These are phyloP conservation scores for Volvariella surrecta DNA, from an alignment of 1,284 basidiomycete genomes.

Conservation along the genomic window DNA sequence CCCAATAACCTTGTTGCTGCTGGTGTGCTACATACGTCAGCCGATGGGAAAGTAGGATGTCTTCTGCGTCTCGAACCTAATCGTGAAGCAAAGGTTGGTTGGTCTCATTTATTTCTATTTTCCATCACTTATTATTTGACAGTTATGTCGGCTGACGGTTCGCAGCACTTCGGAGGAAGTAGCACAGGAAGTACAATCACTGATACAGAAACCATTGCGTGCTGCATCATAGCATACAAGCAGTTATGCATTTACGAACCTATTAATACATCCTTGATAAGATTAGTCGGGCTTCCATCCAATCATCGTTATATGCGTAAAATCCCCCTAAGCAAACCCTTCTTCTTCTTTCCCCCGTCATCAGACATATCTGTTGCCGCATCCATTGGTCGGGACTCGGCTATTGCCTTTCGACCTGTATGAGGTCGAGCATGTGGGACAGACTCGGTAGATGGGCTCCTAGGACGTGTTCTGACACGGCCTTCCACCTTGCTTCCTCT, in stretches of 20 bases:
- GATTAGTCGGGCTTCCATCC: no score
- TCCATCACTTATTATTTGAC: slow-evolving; percentile 5
- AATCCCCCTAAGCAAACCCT: slow-evolving; percentile 28
- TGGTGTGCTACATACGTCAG: slow-evolving; percentile 84
- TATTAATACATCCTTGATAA: no score
- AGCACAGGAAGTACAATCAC: slow-evolving; percentile 70
- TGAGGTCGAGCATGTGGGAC: slow-evolving; percentile 20
- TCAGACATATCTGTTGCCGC: slow-evolving; percentile 18
- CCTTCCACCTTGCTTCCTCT: slow-evolving; percentile 8
- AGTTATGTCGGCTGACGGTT: slow-evolving; percentile 92
- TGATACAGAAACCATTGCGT: slow-evolving; percentile 51
- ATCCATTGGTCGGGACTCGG: slow-evolving; percentile 9
- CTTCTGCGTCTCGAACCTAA: slow-evolving; percentile 92
- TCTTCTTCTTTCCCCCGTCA: slow-evolving; percentile 26
- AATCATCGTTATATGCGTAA: slow-evolving; percentile 17
- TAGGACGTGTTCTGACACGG: slow-evolving; percentile 20
- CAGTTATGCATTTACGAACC: slow-evolving; percentile 3
- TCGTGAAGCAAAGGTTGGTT: slow-evolving; percentile 79
- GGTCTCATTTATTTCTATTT: slow-evolving; percentile 2
- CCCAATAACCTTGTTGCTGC: slow-evolving; percentile 85
- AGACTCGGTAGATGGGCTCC: slow-evolving; percentile 39
- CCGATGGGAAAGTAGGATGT: slow-evolving; percentile 91
- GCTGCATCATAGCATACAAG: slow-evolving; percentile 11
- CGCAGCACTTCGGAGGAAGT: slow-evolving; percentile 94
- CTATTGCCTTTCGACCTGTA: slow-evolving; percentile 8